Conservation (phyloP, 371 early-diverging fungal species). For the Thermomucor indicae-seudaticae region DNA sequence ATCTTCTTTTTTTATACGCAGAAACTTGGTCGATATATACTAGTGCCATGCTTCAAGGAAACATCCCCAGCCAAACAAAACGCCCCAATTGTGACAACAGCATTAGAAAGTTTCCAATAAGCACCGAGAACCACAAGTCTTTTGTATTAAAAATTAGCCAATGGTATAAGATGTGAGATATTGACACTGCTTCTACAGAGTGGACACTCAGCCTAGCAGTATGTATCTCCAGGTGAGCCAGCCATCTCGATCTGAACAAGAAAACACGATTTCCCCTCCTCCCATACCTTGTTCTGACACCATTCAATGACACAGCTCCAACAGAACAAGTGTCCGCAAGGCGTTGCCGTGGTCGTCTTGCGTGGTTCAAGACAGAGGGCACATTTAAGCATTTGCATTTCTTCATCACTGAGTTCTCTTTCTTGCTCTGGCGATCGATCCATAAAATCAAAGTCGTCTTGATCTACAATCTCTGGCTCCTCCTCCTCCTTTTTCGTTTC, state of each 20-base stretch:
- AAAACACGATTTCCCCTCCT: not conserved
- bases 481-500: constrained; percentile 6
- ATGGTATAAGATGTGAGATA: constrained; percentile 59
- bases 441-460: constrained; percentile 43
- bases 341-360: constrained; percentile 74
- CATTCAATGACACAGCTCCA: constrained; percentile 91
- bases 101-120: too few species aligned
- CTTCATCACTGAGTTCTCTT: constrained; percentile 30
- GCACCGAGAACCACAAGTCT: too few species aligned
- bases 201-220: constrained; percentile 74
- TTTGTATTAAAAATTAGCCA: constrained; percentile 44
- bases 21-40: too few species aligned
- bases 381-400: constrained; percentile 60
- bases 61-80: too few species aligned
- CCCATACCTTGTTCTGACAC: constrained; percentile 78
- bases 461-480: constrained; percentile 13
- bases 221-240: not conserved
- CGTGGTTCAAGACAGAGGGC: constrained; percentile 80
- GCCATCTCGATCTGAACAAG: not conserved
- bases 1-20: too few species aligned
- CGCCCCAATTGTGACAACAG: too few species aligned
- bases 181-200: constrained; percentile 75
- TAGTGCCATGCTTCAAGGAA: too few species aligned
- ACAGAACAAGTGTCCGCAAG: constrained; percentile 93
- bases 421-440: constrained; percentile 28